Evolutionary conservation across 2,329 filamentous ascomycete genomes (phyloP), one percentile per base, ranked within the genome.

Genomic region (Metarhizium anisopliae): DNA sequence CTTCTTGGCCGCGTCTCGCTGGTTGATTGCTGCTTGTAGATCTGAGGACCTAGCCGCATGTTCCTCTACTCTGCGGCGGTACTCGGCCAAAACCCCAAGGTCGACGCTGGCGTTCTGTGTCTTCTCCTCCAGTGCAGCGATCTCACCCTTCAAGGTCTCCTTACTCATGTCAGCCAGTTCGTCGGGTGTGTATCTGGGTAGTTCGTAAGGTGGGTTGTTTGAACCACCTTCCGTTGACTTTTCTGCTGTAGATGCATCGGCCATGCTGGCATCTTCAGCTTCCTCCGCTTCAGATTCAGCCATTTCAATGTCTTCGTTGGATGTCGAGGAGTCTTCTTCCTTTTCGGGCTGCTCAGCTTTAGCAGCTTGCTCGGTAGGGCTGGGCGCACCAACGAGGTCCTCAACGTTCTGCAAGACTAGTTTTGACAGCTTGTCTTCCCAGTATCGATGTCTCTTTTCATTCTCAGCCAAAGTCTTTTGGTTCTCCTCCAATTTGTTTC

Each of bases 401-500:
- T 84, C 84, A 56, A 95, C 79, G 62, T 92, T 91, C 63, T 96
- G 91, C 42, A 97, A 75, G 3, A 80, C 74, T 30, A 99, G 81
- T 74, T 96, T 97, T 53, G 80, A 79, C 8, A 95, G 77, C 74
- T 97, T 96, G 58, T 96, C 90, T 55, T 91, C 78, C 91, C 92
- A 97, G 74, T 96, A 90, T 42, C 79, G 81, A 45, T 89, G 80
- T 58, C 89, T 85, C 72, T 89, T 92, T 69, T 95, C 85, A 70
- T 95, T 96, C 66, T 97, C 93, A 0, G 75, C 72, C 14, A 97
- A 80, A 10, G 86, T 83, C 73, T 99, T 99, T 62, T 96, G 89
- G 69, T 93, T 94, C 67, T 97, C 93, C 67, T 97, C 94, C 1
- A 99, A 85, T 74, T 95, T 95, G 73, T 97, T 97, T 60, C 89